phyloP scores from a whole-genome alignment of 2,329 filamentous ascomycete species.

The Monilinia polystroma region DNA sequence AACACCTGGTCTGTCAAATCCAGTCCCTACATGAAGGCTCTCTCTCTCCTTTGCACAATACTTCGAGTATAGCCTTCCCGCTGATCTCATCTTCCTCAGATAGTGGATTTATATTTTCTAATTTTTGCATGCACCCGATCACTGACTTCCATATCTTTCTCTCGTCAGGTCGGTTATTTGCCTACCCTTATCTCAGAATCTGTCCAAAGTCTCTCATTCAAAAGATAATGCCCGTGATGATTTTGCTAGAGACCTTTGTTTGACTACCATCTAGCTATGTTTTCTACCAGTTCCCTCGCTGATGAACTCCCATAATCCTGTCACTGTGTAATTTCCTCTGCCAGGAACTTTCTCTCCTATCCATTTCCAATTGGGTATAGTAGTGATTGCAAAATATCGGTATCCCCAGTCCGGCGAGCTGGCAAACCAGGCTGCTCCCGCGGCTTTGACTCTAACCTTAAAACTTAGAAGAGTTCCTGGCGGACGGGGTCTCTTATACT shows the following conservation, averaged over 20 bases:
- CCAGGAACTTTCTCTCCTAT: neutral
- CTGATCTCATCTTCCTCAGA: neutral
- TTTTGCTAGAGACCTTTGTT: neutral
- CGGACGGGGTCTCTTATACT: neutral
- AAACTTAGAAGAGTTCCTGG: neutral
- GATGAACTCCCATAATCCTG: neutral
- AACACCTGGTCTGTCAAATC: neutral
- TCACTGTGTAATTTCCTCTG: neutral
- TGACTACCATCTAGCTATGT: neutral
- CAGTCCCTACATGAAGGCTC: neutral
- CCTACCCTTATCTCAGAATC: neutral
- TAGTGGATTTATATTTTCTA: neutral
- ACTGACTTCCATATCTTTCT: neutral
- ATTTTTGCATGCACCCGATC: neutral
- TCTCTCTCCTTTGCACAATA: neutral
- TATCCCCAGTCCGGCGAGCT: neutral
- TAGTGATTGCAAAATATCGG: neutral
- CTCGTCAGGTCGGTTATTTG: neutral
- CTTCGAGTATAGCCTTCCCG: neutral
- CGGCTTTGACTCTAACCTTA: neutral
- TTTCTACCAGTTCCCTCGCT: neutral
- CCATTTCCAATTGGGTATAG: neutral
- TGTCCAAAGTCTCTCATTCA: neutral
- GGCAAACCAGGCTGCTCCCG: neutral
- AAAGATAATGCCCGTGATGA: neutral